Conservation (phyloP, 129 eudicot genomes). For the Helichrysum umbraculigerum region DNA sequence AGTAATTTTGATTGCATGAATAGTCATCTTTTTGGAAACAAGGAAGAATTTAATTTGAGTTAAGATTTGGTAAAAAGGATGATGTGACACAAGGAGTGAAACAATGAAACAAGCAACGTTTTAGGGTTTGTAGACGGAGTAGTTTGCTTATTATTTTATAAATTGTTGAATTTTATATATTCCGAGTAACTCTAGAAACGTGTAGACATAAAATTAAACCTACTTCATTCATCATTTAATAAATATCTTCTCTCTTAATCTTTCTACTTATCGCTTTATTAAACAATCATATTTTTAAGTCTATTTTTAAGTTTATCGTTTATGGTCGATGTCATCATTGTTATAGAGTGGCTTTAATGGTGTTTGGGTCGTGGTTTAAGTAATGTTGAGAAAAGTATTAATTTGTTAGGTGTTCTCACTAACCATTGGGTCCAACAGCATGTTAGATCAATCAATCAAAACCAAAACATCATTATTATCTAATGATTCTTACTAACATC, state of each 20-base stretch:
- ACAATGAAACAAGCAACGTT: constrained; percentile 20
- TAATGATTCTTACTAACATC: constrained; percentile 23
- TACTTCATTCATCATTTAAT: too few relatives aligned
- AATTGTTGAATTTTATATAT: too few relatives aligned
- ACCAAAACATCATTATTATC: constrained; percentile 17
- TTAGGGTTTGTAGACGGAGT: background rate
- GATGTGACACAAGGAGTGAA: constrained; percentile 28
- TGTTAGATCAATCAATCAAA: constrained; percentile 27
- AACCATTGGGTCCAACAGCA: constrained; percentile 36
- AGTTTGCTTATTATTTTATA: background rate
- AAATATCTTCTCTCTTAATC: too few relatives aligned
- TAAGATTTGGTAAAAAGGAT: background rate
- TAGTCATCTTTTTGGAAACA: background rate
- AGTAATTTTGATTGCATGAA: too few relatives aligned
- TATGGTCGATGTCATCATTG: constrained; percentile 20
- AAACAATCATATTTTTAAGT: too few relatives aligned
- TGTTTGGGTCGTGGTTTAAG: background rate
- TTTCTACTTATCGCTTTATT: too few relatives aligned
- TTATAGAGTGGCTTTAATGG: constrained; percentile 25
- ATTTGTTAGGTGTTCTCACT: constrained; percentile 26
- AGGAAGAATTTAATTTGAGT: constrained; percentile 6
- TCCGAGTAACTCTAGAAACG: too few relatives aligned
- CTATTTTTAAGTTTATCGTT: too few relatives aligned
- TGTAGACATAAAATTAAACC: too few relatives aligned
- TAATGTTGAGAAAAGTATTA: constrained; percentile 21